phyloP scores from a whole-genome alignment of 805 yeast species.

The Candida stauntonica region DNA sequence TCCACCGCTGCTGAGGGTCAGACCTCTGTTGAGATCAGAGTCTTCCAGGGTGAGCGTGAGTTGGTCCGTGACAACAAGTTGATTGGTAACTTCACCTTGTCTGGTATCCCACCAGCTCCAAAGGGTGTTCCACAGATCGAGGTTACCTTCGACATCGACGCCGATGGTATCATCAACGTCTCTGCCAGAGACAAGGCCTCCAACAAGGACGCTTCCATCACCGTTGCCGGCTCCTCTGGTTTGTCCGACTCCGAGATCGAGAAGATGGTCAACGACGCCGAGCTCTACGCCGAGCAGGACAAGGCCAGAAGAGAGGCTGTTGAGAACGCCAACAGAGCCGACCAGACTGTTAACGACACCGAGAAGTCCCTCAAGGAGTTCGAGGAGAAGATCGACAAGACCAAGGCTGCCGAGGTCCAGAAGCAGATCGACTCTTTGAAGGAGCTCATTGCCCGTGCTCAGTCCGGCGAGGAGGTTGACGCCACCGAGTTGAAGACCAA shows the following conservation, averaged over 20 bases:
- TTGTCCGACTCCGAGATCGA: slow-evolving; percentile 60
- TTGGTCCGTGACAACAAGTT: slow-evolving; percentile 73
- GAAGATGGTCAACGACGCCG: slow-evolving; percentile 58
- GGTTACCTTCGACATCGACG: slow-evolving; percentile 74
- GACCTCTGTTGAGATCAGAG: slow-evolving; percentile 76
- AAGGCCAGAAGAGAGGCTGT: slow-evolving; percentile 52
- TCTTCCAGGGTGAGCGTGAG: slow-evolving; percentile 79
- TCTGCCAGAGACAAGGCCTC: slow-evolving; percentile 81
- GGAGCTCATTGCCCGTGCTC: slow-evolving; percentile 71
- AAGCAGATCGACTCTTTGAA: slow-evolving; percentile 46
- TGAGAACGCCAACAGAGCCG: slow-evolving; percentile 82
- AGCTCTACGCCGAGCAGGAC: slow-evolving; percentile 53
- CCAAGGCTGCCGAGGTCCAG: slow-evolving; percentile 47
- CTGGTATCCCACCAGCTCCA: slow-evolving; percentile 71
- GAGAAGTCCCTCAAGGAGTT: slow-evolving; percentile 81
- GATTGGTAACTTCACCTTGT: slow-evolving; percentile 69
- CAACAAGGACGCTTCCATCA: slow-evolving; percentile 71
- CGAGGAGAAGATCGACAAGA: slow-evolving; percentile 55
- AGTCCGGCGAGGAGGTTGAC: slow-evolving; percentile 54
- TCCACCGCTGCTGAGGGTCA: slow-evolving; percentile 84
- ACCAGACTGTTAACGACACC: slow-evolving; percentile 76
- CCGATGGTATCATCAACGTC: slow-evolving; percentile 79
- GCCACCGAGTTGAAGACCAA: slow-evolving; percentile 66
- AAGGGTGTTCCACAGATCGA: slow-evolving; percentile 79
- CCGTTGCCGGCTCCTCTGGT: slow-evolving; percentile 58